Evolutionary conservation across 2,329 filamentous ascomycete genomes (phyloP), one percentile per base, ranked within the genome.

Genomic region (Neonectria neomacrospora): DNA sequence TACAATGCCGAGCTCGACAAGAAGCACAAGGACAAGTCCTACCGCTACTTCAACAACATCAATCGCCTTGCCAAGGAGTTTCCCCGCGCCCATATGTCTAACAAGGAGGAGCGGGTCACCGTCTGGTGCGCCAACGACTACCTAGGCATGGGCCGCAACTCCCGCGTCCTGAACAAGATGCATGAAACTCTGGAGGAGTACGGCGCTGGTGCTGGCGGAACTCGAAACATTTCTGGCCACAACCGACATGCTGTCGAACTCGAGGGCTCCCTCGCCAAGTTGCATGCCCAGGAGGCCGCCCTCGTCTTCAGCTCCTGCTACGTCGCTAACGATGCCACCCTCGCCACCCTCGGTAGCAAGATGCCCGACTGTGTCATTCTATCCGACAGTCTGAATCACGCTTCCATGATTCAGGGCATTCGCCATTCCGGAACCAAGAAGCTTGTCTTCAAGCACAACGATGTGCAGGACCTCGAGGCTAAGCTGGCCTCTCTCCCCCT

Each of bases 31-130:
- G 96, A 99, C 86, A 98, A 97, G 84, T 97, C 94, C 55, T 99
- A 99, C 84, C 93, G 96, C 76, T 98, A 98, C 84, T 99, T 99
- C 85, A 99, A 99, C 86, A 99, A 99, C 85, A 99, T 99, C 88
- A 99, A 99, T 77, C 94, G 96, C 37, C 86, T 99, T 65, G 96
- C 96, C 70, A 93, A 96, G 82, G 93, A 98, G 69, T 99, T 99
- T 67, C 96, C 96, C 30, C 92, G 92, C 68, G 96, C 96, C 48
- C 96, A 99, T 80, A 97, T 96, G 86, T 87, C 92, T 16, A 89
- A 86, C 62, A 87, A 88, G 75, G 90, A 95, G 63, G 93, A 97
- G 70, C 89, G 89, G 56, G 96, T 99, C 61, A 97, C 95, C 2
- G 96, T 99, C 23, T 99, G 96, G 96, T 99, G 96, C 85, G 96